Percentiles rank a stretch among this genome's conserved stretches.
Evolutionary conservation across 495 filamentous ascomycete species (phyloP).

Genomic region (Aspergillus homomorphus): DNA sequence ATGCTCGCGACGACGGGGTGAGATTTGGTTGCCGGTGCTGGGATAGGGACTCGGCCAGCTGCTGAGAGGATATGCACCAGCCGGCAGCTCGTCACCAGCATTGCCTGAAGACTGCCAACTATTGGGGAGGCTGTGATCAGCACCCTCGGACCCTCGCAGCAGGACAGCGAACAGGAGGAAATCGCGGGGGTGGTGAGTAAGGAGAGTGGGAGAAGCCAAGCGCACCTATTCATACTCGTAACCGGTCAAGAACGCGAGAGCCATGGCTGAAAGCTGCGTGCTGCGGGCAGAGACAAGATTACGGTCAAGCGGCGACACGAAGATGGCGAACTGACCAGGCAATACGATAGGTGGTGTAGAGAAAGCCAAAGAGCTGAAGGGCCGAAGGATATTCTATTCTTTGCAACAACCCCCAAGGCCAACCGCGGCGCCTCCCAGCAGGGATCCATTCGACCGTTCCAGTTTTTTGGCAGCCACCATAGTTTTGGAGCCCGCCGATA

Average conservation of each 20-base stretch:
- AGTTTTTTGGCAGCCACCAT: background rate
- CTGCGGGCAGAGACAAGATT: conserved; percentile 14
- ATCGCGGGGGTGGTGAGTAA: background rate
- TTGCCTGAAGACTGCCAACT: conserved; percentile 40
- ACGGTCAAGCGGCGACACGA: conserved; percentile 13
- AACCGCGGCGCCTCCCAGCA: conserved; percentile 13
- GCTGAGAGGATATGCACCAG: conserved; percentile 27
- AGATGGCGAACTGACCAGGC: conserved; percentile 13
- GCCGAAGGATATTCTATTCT: conserved; percentile 27
- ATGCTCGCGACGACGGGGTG: conserved; percentile 45
- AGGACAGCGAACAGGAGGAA: conserved; percentile 1
- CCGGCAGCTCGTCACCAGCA: conserved; percentile 40
- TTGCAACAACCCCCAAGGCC: conserved; percentile 25
- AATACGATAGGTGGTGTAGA: conserved; percentile 14
- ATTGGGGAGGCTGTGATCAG: conserved; percentile 23
- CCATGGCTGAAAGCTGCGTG: conserved; percentile 29
- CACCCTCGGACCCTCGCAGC: conserved; percentile 9
- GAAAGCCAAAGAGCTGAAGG: conserved; percentile 14
- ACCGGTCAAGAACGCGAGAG: conserved; percentile 19
- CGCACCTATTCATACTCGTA: conserved; percentile 44
- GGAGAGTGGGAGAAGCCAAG: conserved; percentile 10
- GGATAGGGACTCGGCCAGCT: conserved; percentile 33
- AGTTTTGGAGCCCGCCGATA: background rate
- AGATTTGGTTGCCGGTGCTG: conserved; percentile 30
- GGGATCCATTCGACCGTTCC: background rate